These are phyloP conservation scores for Dioscorea zingiberensis DNA, from an alignment of 106 monocot genomes.

Conservation along the genomic window DNA sequence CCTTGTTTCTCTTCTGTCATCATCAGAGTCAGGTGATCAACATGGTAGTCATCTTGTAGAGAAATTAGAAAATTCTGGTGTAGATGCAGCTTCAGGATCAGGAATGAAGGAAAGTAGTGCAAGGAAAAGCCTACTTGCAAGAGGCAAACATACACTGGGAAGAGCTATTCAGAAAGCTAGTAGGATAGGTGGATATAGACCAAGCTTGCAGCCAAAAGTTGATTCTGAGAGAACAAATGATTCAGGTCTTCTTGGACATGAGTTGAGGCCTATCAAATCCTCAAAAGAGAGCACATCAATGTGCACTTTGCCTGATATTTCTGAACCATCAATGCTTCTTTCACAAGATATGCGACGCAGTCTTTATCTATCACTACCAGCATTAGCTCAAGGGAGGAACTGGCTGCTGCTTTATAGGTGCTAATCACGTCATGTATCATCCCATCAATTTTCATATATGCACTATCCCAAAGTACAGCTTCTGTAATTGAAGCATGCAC, in stretches of 20 bases:
- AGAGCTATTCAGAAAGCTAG: conserved; percentile 61
- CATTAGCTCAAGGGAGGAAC: conserved; percentile 67
- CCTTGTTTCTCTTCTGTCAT: conserved; percentile 65
- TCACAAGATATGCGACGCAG: conserved; percentile 55
- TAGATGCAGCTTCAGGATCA: conserved; percentile 39
- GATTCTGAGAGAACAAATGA: conserved; percentile 20
- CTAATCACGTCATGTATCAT: conserved; percentile 5
- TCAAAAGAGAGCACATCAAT: conserved; percentile 14
- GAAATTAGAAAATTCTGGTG: conserved; percentile 22
- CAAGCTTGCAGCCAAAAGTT: conserved; percentile 40
- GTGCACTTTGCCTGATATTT: conserved; percentile 55
- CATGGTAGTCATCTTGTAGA: conserved; percentile 24
- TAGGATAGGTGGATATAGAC: conserved; percentile 53
- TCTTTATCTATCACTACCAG: conserved; percentile 73
- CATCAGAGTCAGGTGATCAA: conserved; percentile 42
- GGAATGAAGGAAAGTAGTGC: conserved; percentile 31
- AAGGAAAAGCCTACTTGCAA: conserved; percentile 55
- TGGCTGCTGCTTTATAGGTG: conserved; percentile 96
- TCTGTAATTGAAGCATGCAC: background rate
- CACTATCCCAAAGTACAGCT: no score
- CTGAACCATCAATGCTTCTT: conserved; percentile 82
- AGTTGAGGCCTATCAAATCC: conserved; percentile 17
- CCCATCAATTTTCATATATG: background rate
- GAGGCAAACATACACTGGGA: conserved; percentile 74
- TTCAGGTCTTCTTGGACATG: conserved; percentile 25